These are phyloP conservation scores for Salinomyces thailandicus DNA, from an alignment of 2,329 filamentous ascomycete species.

Conservation along the genomic window DNA sequence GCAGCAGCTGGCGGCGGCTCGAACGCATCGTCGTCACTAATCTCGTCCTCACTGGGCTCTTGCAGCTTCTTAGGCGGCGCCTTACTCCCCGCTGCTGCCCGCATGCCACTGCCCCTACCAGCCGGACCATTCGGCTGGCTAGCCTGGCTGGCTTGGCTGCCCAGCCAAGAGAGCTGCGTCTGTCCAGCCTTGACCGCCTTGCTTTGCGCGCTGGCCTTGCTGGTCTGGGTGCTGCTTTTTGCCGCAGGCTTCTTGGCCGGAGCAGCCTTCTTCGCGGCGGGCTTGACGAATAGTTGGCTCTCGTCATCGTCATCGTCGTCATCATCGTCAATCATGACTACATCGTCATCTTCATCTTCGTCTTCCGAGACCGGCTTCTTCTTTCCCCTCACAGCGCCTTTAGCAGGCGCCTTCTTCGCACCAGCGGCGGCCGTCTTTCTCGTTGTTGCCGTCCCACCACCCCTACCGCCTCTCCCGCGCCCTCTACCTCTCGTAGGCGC, in stretches of 20 bases:
- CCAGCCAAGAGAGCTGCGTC: slow-evolving; percentile 1
- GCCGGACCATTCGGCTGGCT: slow-evolving; percentile 7
- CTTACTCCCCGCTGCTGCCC: slow-evolving; percentile 6
- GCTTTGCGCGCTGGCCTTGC: slow-evolving; percentile 3
- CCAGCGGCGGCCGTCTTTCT: slow-evolving; percentile 28
- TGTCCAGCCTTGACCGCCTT: no score
- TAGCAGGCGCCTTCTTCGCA: slow-evolving; percentile 29
- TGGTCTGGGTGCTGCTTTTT: slow-evolving; percentile 4
- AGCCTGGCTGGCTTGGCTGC: slow-evolving; percentile 10
- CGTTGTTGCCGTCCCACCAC: slow-evolving; percentile 33
- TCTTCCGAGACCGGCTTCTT: slow-evolving; percentile 33
- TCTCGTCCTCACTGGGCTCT: slow-evolving; percentile 33
- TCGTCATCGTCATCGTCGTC: slow-evolving; percentile 37
- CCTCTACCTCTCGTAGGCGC: slow-evolving; percentile 31
- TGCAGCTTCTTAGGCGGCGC: slow-evolving; percentile 21
- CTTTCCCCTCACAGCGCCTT: slow-evolving; percentile 28
- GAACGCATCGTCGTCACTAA: slow-evolving; percentile 30
- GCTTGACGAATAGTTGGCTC: slow-evolving; percentile 34
- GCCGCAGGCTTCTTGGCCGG: slow-evolving; percentile 12
- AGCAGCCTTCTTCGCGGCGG: slow-evolving; percentile 3
- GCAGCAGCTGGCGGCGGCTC: slow-evolving; percentile 22
- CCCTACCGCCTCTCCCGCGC: slow-evolving; percentile 26
- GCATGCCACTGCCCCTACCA: slow-evolving; percentile 1
- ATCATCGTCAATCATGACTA: slow-evolving; percentile 32
- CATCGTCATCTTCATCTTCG: slow-evolving; percentile 32